Evolutionary conservation across 768 basidiomycete genomes (phyloP), one percentile per base, ranked within the genome.

Genomic region (Leccinellum albellum): DNA sequence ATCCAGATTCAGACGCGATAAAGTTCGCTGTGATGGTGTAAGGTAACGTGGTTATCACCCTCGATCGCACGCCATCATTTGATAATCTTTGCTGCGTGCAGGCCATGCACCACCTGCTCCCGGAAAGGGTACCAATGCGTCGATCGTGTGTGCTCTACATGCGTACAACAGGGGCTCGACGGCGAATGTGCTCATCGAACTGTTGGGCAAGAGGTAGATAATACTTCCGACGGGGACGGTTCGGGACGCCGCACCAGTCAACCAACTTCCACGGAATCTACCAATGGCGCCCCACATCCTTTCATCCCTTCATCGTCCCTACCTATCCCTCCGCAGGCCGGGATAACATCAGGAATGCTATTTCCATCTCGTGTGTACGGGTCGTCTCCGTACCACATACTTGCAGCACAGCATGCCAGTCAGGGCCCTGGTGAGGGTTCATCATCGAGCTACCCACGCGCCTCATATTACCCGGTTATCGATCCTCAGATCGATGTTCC

Each of bases 11-110:
- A 85, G 85, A 70, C 82, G 80, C 32, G 81, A 84, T 68, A 86
- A 86, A 67, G 78, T 82, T 57, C 78, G 82, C 4, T 86, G 85
- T 66, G 80, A 83, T 63, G 84, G 84, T 15, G 70, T 75, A 56
- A 78, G 82, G 83, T 83, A 67, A 61, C 65, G 61, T 57, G 33
- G 51, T 13, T 54, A 53, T 47, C 54, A 42, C 50, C 12, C 46
- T n/a, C 32, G 17, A 50, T 50, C 35, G 33, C 47, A 33, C 56
- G 9, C 57, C 31, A 40, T 40, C 28, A 42, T 57, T 49, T 33
- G 42, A 56, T 48, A 8, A 61, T 49, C 24, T 52, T 33, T 50
- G 50, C 56, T 58, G 48, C 55, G 55, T 53, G 45, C 57, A 82
- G 82, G 61, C 82, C 82, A 50, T 84, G 82, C 63, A 57, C 71